Base-by-base conservation (phyloP, 2,329 filamentous ascomycete species). In the Hypoxylon sp. region DNA sequence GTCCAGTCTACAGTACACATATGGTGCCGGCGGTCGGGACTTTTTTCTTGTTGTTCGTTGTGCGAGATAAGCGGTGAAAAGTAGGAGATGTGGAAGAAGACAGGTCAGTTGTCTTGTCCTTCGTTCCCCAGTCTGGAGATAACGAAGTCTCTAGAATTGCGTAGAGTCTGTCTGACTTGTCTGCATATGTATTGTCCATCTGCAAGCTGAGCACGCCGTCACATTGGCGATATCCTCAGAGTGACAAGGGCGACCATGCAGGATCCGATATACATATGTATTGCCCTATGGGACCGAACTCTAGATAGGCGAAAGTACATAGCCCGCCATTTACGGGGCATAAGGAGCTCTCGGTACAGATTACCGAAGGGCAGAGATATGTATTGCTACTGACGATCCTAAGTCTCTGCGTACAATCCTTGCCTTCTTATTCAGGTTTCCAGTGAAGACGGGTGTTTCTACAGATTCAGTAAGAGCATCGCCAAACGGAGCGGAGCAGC, bases 1-100 rank as follows among this genome's bases (percentile, higher is more conserved):
- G 32, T 21, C 29, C 27, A 23, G 53, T 57, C 11, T 57, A n/a
- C n/a, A n/a, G n/a, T n/a, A n/a, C n/a, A n/a, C n/a, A n/a, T n/a
- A n/a, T n/a, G n/a, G n/a, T 25, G 54, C 60, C 45, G 37, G 51
- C n/a, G 34, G 14, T 12, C 27, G 16, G 46, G 23, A 37, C 39
- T 34, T 34, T 34, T 29, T 30, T 9, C 39, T 47, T 43, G 51
- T 29, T 47, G 12, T 32, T 50, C 27, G 54, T 59, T 19, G 55
- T 62, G 59, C 47, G 61, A 58, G 16, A 59, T 51, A 39, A 54
- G 54, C 62, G 48, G 65, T 65, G 57, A 63, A 57, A 53, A 19
- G 9, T 21, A 3, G 16, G 14, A 5, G 25, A 61, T 37, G 12
- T 8, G n/a, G 29, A 61, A 32, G 37, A 51, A 25, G 5, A 39